Evolutionary conservation across 768 basidiomycete species (phyloP), one percentile per base, ranked within the genome.

Genomic region (Lactarius deliciosus): DNA sequence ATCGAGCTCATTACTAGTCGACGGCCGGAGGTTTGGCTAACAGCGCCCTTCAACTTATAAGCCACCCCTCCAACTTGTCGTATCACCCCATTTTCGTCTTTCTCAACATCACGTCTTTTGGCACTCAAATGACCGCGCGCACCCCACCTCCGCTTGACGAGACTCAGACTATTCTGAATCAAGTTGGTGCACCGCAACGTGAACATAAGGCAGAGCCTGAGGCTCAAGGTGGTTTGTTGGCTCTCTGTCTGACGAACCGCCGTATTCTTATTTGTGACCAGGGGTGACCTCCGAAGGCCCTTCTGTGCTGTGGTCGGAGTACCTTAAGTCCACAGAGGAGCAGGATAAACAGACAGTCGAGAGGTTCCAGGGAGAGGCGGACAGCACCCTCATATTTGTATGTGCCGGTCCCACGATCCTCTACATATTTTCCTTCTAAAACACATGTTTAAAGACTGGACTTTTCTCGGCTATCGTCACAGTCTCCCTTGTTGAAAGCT

Each of bases 381-480:
- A 43, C 43, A 56, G 18, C 8, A 18, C 43, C 7, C 30, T 67
- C 7, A 32, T 64, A 5, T 59, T 67, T 58, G 66, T 67, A 45
- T 40, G 66, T 64, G 13, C 20, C 20, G 5, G 10, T 20, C 34
- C 32, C 38, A 40, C 38, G 3, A 3, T 28, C 18, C 45, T 30
- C 47, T n/a, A 5, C 16, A 10, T 34, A 30, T 43, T n/a, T 5
- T 2, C 18, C 0, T 8, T 10, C 40, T 63, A 20, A 54, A 11
- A 32, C 25, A 34, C 13, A 45, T 15, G 9, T 16, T 9, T 25
- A 10, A 54, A 68, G 68, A 57, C 68, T 10, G 61, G 68, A 43
- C 45, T 69, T 2, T 69, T 68, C 28, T 68, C 68, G 8, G 67
- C 68, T 5, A 22, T 30, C 45, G 41, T 68, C 45, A 50, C 65